Conservation (phyloP, 1,284 basidiomycete species). For the Cryptococcus wingfieldii region DNA sequence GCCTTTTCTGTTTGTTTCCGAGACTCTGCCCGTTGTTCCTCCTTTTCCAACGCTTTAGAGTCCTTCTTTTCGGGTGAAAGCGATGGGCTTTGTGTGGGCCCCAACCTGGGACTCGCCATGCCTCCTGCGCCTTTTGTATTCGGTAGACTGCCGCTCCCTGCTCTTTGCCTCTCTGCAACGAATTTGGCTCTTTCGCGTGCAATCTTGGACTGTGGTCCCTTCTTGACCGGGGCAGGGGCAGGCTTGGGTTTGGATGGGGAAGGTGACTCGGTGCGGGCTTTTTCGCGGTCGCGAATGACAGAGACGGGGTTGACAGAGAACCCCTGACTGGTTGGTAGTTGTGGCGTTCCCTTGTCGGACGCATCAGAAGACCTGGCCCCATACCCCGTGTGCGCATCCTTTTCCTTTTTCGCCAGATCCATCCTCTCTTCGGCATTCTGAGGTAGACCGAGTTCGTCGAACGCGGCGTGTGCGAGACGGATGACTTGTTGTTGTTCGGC, state of each 20-base stretch:
- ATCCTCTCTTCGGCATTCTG: conserved; percentile 36
- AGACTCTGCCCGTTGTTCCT: background rate
- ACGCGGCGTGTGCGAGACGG: conserved; percentile 33
- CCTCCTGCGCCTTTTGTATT: conserved; percentile 10
- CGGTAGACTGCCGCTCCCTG: conserved; percentile 3
- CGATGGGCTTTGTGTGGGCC: background rate
- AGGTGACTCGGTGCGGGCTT: conserved; percentile 1
- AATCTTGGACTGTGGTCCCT: conserved; percentile 12
- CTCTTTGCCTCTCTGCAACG: conserved; percentile 10
- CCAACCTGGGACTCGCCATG: conserved; percentile 11
- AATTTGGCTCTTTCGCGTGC: conserved; percentile 16
- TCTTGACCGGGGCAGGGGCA: background rate
- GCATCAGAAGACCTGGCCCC: background rate
- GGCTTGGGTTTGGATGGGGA: background rate
- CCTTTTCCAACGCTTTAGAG: background rate
- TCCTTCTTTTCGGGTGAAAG: background rate
- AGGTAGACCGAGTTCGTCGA: conserved; percentile 37
- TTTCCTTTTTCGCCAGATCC: conserved; percentile 34
- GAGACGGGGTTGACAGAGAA: background rate
- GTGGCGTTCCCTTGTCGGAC: background rate
- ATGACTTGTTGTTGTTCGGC: conserved; percentile 35
- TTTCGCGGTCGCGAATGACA: background rate
- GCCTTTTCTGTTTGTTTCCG: conserved; percentile 2
- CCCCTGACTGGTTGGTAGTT: background rate
- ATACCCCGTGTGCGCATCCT: conserved; percentile 18